These are phyloP conservation scores for Alternaria postmessia DNA, from an alignment of 2,329 filamentous ascomycete genomes.

Conservation along the genomic window DNA sequence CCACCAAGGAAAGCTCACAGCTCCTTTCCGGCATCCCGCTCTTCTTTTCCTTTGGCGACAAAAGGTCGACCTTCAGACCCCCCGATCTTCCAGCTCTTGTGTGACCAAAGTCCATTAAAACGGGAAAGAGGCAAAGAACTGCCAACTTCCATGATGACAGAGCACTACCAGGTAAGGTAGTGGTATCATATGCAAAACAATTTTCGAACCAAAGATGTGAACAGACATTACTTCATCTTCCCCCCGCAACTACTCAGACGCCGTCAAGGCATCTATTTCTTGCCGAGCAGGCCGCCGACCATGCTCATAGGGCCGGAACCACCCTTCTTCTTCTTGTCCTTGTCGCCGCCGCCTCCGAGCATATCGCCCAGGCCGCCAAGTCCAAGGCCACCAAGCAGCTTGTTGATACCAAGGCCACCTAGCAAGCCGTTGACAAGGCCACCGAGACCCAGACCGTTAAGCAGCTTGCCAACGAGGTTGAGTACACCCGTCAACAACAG, in stretches of 20 bases:
- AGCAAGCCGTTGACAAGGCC: slow-evolving; percentile 81
- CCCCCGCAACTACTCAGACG: slow-evolving; percentile 1
- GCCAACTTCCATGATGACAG: not conserved
- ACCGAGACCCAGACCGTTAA: slow-evolving; percentile 83
- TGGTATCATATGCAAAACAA: slow-evolving; percentile 32
- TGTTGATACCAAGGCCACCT: slow-evolving; percentile 77
- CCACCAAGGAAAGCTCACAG: not conserved
- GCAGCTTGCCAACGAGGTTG: slow-evolving; percentile 80
- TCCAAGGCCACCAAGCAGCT: slow-evolving; percentile 77
- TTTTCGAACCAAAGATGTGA: slow-evolving; percentile 20
- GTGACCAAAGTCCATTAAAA: not conserved
- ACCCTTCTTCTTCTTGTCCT: slow-evolving; percentile 55
- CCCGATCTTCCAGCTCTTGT: slow-evolving; percentile 41
- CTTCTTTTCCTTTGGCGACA: not conserved
- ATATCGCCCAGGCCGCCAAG: slow-evolving; percentile 60
- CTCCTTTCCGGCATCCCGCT: not conserved
- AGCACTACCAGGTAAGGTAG: not conserved
- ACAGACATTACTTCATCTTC: slow-evolving; percentile 25
- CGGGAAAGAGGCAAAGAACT: not conserved
- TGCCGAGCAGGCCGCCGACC: slow-evolving; percentile 59
- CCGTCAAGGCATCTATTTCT: slow-evolving; percentile 34
- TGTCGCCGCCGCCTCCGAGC: slow-evolving; percentile 64
- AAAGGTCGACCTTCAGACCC: slow-evolving; percentile 37
- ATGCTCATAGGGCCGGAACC: slow-evolving; percentile 53
- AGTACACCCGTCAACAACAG: slow-evolving; percentile 83